Evolutionary conservation across 2,329 filamentous ascomycete species (phyloP), one percentile per base, ranked within the genome.

Genomic region (Alternaria burnsii): DNA sequence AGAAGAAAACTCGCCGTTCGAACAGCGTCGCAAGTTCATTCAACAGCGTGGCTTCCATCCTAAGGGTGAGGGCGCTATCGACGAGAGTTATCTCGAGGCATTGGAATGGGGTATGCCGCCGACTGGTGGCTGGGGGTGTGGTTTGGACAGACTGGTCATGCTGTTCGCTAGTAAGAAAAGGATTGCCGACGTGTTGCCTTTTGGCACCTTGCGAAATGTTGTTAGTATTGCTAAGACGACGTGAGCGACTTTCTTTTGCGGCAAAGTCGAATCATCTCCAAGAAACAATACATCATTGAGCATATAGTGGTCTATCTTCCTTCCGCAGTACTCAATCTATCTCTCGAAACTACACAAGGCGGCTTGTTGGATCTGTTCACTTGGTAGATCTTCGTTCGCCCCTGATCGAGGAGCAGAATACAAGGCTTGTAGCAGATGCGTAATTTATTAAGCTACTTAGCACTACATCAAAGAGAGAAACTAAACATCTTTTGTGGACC

Each of bases 41-140:
- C 85, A 85, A 64, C 88, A 89, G 71, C 74, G 84, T 3, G 72
- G 67, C 18, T 80, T 73, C 18, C 70, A 75, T 24, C 60, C 79
- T 7, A 70, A 74, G 18, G 75, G 73, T 12, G 68, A 76, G 7
- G 78, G 77, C 20, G 81, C 79, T 1, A 82, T 89, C 10, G 93
- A 97, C 72, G 91, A 96, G 80, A 91, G 87, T 71, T 99, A 97
- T 73, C 82, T 97, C 47, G 87, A 90, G 68, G 92, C 92, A 4
- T 80, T 99, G 52, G 92, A 97, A 76, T 93, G 92, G 81, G 95
- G 93, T 0, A 81, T 99, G 61, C 95, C 95, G n/a, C 93, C 95
- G 0, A 99, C 95, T 0, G 95, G 94, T 0, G 95, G 95, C 5
- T 99, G 95, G 95, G 95, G 95, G 1, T 96, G 93, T 71, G 95